phyloP scores from a whole-genome alignment of 139 green algal species.

The Chloropicon primus region DNA sequence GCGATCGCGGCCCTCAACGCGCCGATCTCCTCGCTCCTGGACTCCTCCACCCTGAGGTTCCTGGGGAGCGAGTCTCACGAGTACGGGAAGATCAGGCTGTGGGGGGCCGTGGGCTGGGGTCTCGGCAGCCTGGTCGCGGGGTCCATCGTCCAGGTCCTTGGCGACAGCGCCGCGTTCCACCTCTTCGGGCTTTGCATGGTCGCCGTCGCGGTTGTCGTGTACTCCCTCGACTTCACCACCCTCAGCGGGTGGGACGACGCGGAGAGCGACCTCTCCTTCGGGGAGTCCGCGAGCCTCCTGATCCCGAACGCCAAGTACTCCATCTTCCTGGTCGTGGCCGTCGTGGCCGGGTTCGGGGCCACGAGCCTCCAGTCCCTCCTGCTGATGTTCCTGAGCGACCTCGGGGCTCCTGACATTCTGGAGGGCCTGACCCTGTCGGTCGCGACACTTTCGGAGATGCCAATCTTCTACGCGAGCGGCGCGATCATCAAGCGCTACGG shows the following conservation, averaged over 20 bases:
- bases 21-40: neutral
- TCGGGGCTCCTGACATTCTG: neutral
- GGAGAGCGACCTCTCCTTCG: neutral
- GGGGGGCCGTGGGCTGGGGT: constrained; percentile 34
- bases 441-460: neutral
- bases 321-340: neutral
- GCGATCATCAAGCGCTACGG: neutral
- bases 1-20: neutral
- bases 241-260: neutral
- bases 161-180: neutral
- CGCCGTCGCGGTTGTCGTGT: neutral
- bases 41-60: neutral
- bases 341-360: neutral
- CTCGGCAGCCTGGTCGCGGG: constrained; percentile 11
- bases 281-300: neutral
- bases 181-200: neutral
- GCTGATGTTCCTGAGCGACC: neutral
- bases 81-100: constrained; percentile 33
- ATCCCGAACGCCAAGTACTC: neutral
- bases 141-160: neutral
- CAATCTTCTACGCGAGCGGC: neutral
- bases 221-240: neutral
- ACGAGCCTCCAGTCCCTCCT: neutral
- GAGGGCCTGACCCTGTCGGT: neutral
- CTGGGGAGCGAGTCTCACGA: neutral